Percentiles rank a stretch among this genome's conserved stretches.
Evolutionary conservation across 2,329 filamentous ascomycete species (phyloP).

Genomic region (Chlorencoelia australis): DNA sequence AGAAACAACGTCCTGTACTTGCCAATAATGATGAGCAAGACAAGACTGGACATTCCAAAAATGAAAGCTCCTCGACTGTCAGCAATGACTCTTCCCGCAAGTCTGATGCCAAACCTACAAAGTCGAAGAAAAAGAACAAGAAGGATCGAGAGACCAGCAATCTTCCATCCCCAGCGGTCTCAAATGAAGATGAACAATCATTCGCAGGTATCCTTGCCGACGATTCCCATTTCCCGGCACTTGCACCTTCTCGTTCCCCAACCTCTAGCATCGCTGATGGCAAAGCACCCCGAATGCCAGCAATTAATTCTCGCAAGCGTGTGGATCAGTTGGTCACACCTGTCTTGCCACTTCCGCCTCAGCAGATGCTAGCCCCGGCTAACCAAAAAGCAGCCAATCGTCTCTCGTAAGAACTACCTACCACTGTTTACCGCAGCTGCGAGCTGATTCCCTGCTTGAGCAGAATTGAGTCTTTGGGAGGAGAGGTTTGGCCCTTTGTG

Average conservation of each 20-base stretch:
- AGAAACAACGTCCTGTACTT: background rate
- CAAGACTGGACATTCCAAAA: slow-evolving; percentile 5
- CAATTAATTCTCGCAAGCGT: background rate
- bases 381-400: too few species aligned
- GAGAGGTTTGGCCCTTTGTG: slow-evolving; percentile 15
- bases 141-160: too few species aligned
- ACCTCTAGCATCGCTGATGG: slow-evolving; percentile 14
- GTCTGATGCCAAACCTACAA: slow-evolving; percentile 6
- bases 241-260: slow-evolving; percentile 12
- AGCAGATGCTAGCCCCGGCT: too few species aligned
- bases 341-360: slow-evolving; percentile 2
- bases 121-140: background rate
- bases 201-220: slow-evolving; percentile 3
- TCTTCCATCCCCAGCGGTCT: too few species aligned
- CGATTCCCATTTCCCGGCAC: slow-evolving; percentile 15
- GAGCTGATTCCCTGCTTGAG: slow-evolving; percentile 7
- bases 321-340: background rate
- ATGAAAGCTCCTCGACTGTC: slow-evolving; percentile 1
- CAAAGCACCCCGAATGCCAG: slow-evolving; percentile 8
- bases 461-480: slow-evolving; percentile 9
- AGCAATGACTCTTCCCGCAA: slow-evolving; percentile 9
- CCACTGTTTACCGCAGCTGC: slow-evolving; percentile 1
- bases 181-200: background rate
- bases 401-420: slow-evolving; percentile 6
- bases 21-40: slow-evolving; percentile 3